Evolutionary conservation across 2,329 filamentous ascomycete species (phyloP).

Genomic region (Arthrinium phaeospermum): DNA sequence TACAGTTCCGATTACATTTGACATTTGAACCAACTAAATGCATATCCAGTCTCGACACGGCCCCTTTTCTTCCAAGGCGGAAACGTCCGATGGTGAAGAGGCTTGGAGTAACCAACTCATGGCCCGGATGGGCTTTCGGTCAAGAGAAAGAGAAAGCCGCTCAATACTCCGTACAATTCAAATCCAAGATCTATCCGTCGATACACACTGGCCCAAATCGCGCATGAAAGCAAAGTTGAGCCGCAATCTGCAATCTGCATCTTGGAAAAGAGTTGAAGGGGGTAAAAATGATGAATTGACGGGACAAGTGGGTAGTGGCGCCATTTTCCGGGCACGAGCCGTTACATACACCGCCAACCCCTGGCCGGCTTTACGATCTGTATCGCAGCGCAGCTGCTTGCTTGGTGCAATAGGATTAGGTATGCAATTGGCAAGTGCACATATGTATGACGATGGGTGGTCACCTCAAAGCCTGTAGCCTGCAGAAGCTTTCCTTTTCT

Average conservation of each 20-base stretch:
- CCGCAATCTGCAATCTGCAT: conserved; percentile 10
- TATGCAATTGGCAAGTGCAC: neutral
- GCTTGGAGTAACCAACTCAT: neutral
- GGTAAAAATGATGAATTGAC: neutral
- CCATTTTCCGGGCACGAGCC: conserved; percentile 20
- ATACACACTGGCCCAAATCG: neutral
- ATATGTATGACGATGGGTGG: neutral
- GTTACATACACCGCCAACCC: conserved; percentile 14
- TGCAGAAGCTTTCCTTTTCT: neutral
- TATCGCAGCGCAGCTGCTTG: neutral
- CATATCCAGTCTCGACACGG: neutral
- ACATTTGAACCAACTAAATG: neutral
- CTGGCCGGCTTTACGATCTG: neutral
- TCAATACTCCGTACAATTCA: no score
- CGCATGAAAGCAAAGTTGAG: neutral
- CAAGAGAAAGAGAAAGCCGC: no score
- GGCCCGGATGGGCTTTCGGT: no score
- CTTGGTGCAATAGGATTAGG: no score
- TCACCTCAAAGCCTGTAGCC: neutral
- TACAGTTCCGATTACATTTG: neutral
- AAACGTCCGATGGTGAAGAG: neutral
- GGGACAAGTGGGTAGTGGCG: conserved; percentile 23
- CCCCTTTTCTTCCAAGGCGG: neutral
- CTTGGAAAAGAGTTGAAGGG: neutral
- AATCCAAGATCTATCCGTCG: neutral